Conservation (phyloP, 768 basidiomycete genomes). For the Trametes meyenii region DNA sequence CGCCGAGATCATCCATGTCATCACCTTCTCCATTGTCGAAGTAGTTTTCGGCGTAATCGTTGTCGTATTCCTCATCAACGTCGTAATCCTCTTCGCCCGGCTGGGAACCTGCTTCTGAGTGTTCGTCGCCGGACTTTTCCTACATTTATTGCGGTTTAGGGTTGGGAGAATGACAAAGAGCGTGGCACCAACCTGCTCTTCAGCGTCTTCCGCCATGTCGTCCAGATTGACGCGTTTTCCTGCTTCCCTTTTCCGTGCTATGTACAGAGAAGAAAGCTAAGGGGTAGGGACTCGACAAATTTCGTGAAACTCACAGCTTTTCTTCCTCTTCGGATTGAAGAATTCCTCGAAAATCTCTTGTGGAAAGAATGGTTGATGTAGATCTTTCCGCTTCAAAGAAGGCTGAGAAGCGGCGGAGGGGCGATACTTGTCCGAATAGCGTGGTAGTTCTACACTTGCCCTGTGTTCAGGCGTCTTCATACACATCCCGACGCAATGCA, state of each 20-base stretch:
- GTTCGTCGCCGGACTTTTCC: slow-evolving; percentile 75
- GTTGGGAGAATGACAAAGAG: slow-evolving; percentile 3
- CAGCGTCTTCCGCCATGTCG: slow-evolving; percentile 65
- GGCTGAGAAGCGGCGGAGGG: slow-evolving; percentile 63
- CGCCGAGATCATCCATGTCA: slow-evolving; percentile 77
- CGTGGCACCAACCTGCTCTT: slow-evolving; percentile 49
- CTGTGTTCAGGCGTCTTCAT: background rate
- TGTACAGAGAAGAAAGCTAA: background rate
- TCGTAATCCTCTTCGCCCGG: slow-evolving; percentile 75
- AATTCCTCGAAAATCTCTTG: slow-evolving; percentile 73
- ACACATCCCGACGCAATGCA: background rate
- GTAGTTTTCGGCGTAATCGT: slow-evolving; percentile 89
- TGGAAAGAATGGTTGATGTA: slow-evolving; percentile 81
- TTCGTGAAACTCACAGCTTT: slow-evolving; percentile 16
- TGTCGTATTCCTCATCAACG: slow-evolving; percentile 89
- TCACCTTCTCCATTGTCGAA: slow-evolving; percentile 89
- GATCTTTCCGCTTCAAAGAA: slow-evolving; percentile 65
- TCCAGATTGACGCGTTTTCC: slow-evolving; percentile 63
- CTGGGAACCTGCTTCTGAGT: slow-evolving; percentile 69
- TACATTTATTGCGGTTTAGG: slow-evolving; percentile 29
- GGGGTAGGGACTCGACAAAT: too few relatives aligned
- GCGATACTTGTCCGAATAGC: slow-evolving; percentile 85
- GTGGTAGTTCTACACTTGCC: slow-evolving; percentile 59
- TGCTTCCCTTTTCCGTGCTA: slow-evolving; percentile 32
- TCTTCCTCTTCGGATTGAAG: slow-evolving; percentile 74